These are phyloP conservation scores for Phytopythium sindhum DNA, from an alignment of 352 stramenopile species.

Conservation along the genomic window DNA sequence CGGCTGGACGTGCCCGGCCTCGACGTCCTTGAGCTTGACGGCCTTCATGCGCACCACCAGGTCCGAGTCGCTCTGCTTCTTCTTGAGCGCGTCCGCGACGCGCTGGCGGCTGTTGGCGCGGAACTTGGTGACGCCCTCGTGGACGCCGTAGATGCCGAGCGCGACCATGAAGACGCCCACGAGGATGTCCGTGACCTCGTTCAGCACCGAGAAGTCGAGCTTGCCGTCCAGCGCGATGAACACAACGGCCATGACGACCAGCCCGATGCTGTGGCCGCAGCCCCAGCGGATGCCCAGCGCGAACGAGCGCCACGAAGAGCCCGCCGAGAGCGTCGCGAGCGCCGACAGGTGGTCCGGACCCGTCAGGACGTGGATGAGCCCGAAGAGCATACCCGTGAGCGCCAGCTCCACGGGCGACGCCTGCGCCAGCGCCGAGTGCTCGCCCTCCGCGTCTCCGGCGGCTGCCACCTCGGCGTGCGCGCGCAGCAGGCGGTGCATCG, in stretches of 20 bases:
- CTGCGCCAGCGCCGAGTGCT: constrained; percentile 26
- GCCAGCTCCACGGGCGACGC: constrained; percentile 33
- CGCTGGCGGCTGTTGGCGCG: constrained; percentile 18
- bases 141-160: constrained; percentile 59
- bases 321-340: constrained; percentile 74
- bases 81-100: constrained; percentile 11
- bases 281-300: constrained; percentile 85
- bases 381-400: constrained; percentile 58
- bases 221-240: constrained; percentile 66
- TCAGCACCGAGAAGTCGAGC: constrained; percentile 51
- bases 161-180: constrained; percentile 67
- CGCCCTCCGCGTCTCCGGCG: constrained; percentile 13
- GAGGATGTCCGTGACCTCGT: constrained; percentile 53
- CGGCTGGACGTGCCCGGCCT: constrained; percentile 1
- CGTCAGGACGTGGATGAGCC: constrained; percentile 61
- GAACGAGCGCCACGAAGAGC: constrained; percentile 76
- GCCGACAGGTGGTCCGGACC: constrained; percentile 86
- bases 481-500: constrained; percentile 30
- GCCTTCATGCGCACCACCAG: constrained; percentile 4
- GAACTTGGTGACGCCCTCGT: constrained; percentile 58
- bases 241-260: constrained; percentile 66
- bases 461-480: constrained; percentile 25
- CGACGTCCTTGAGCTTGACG: constrained; percentile 7
- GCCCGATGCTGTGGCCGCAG: constrained; percentile 82
- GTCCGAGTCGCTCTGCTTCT: constrained; percentile 7